Conservation (phyloP, 257 asterid genomes). For the Solanum lycopersicoides region DNA sequence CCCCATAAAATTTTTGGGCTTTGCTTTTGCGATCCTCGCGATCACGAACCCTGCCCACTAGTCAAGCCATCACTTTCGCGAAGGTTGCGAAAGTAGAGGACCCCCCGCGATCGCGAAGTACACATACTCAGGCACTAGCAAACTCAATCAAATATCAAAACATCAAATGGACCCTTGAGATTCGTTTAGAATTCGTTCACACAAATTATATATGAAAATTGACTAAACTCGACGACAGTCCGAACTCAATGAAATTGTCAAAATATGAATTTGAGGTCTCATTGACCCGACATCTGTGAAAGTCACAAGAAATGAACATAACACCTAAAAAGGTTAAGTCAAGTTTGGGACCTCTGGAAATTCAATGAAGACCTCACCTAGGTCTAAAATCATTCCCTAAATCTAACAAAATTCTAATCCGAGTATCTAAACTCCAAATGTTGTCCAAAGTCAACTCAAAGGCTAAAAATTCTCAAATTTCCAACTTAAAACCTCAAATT, state of each 20-base stretch:
- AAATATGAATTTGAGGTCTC: no score
- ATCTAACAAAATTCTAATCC: no score
- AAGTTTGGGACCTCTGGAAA: background rate
- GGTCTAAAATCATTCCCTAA: background rate
- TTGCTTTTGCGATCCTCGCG: background rate
- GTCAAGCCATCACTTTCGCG: background rate
- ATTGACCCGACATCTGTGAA: no score
- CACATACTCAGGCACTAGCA: background rate
- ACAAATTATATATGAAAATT: background rate
- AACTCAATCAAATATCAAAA: background rate
- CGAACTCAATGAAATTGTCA: background rate
- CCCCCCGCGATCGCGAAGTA: background rate
- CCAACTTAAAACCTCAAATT: background rate
- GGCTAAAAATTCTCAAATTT: background rate
- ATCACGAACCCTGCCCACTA: background rate
- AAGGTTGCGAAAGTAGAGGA: no score
- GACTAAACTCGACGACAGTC: background rate
- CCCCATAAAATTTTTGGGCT: background rate
- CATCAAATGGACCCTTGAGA: background rate
- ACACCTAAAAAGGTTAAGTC: no score
- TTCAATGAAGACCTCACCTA: background rate
- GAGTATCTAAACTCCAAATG: background rate
- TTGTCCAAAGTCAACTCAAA: background rate
- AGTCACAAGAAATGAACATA: background rate
- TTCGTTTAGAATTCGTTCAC: no score